Conservation (phyloP, 2,329 filamentous ascomycete species). For the Xylariaceae sp. region DNA sequence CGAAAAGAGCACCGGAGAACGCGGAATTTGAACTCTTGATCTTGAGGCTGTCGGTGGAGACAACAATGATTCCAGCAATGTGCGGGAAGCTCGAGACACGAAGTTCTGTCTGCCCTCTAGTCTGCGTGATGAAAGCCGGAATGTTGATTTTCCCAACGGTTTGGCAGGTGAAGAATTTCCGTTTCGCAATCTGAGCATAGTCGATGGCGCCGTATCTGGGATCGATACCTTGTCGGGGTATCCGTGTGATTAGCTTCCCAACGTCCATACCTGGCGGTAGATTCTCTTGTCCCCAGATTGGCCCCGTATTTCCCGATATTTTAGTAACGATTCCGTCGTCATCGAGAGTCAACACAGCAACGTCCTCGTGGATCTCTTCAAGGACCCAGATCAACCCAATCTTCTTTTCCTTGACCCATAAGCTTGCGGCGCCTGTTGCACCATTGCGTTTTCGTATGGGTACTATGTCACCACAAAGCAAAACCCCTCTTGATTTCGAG, state of each 20-base stretch:
- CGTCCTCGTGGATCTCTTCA: constrained; percentile 95
- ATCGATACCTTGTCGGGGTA: constrained; percentile 76
- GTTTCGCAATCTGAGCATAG: constrained; percentile 71
- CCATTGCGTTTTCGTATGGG: constrained; percentile 97
- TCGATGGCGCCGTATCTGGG: constrained; percentile 74
- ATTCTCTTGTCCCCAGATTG: constrained; percentile 80
- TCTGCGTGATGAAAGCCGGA: constrained; percentile 78
- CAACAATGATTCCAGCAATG: constrained; percentile 93
- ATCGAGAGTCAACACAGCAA: constrained; percentile 75
- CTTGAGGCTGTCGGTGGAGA: constrained; percentile 75
- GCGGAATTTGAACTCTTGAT: constrained; percentile 94
- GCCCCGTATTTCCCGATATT: constrained; percentile 73
- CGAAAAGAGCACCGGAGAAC: constrained; percentile 90
- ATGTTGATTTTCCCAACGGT: constrained; percentile 79
- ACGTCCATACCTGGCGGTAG: constrained; percentile 72
- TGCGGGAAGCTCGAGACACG: constrained; percentile 94
- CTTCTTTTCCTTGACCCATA: constrained; percentile 98
- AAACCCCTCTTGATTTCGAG: constrained; percentile 81
- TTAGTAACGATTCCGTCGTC: constrained; percentile 74
- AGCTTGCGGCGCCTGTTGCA: constrained; percentile 84
- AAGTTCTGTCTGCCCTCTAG: constrained; percentile 70
- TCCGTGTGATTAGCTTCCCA: constrained; percentile 75
- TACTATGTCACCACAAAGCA: constrained; percentile 96
- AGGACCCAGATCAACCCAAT: constrained; percentile 95
- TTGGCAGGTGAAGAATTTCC: constrained; percentile 82